A percentile compares a stretch with the other conserved stretches of the same genome.
phyloP scores from a whole-genome alignment of 2,329 filamentous ascomycete genomes.

The Stagonosporopsis chrysanthemi region DNA sequence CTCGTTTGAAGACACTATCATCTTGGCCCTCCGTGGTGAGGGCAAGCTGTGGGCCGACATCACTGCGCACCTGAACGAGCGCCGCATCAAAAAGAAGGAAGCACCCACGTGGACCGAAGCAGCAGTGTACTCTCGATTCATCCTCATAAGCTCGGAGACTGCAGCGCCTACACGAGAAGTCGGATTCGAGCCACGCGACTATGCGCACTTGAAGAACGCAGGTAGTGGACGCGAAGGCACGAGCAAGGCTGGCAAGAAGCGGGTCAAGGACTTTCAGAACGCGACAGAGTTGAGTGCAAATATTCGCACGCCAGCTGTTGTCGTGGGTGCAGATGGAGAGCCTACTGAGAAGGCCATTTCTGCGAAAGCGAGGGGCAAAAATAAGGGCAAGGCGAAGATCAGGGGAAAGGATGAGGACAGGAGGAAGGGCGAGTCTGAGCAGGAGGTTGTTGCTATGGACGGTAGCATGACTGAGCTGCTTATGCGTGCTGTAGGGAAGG shows the following conservation, averaged over 20 bases:
- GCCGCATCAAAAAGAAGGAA: constrained; percentile 26
- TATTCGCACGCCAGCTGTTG: constrained; percentile 20
- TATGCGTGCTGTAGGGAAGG: constrained; percentile 37
- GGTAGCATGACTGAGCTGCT: constrained; percentile 26
- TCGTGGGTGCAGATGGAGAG: background rate
- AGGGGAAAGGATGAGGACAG: constrained; percentile 6
- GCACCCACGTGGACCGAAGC: constrained; percentile 34
- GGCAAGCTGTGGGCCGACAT: constrained; percentile 41
- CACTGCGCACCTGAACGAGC: constrained; percentile 34
- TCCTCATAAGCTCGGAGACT: constrained; percentile 39
- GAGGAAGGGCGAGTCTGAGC: constrained; percentile 2
- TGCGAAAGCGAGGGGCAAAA: constrained; percentile 2
- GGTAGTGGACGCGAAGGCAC: constrained; percentile 8
- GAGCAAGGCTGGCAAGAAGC: constrained; percentile 31
- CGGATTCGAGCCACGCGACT: constrained; percentile 45
- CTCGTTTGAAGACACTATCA: constrained; percentile 44
- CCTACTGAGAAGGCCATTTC: background rate
- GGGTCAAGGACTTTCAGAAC: constrained; percentile 32
- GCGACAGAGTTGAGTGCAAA: constrained; percentile 35
- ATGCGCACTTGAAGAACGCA: constrained; percentile 41
- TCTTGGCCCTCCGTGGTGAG: constrained; percentile 42
- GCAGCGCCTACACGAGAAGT: constrained; percentile 31
- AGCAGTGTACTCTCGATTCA: constrained; percentile 49
- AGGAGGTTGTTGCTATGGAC: constrained; percentile 3
- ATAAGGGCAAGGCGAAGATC: background rate